Evolutionary conservation across 2,329 filamentous ascomycete genomes (phyloP).

Genomic region (Talaromyces sp.): DNA sequence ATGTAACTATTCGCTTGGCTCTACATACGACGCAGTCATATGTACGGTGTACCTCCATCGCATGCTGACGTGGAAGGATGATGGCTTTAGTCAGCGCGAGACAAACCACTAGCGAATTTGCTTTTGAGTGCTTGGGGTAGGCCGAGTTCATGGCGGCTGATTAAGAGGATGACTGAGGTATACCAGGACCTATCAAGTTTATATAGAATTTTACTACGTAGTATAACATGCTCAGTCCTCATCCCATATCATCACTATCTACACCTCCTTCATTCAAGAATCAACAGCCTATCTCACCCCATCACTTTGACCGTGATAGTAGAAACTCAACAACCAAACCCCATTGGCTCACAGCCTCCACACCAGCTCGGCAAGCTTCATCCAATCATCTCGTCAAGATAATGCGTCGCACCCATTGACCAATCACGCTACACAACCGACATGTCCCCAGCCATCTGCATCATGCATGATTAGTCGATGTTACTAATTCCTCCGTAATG

Average conservation of each 20-base stretch:
- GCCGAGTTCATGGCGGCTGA: not conserved
- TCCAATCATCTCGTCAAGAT: not conserved
- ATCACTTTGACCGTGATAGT: not conserved
- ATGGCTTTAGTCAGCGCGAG: not conserved
- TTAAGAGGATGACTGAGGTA: not conserved
- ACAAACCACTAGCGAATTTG: not conserved
- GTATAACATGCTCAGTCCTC: not conserved
- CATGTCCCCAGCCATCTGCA: not conserved
- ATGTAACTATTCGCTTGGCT: not conserved
- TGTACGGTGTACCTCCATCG: not conserved
- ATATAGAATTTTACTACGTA: no score
- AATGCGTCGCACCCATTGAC: not conserved
- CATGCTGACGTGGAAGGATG: not conserved
- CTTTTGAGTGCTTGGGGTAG: not conserved
- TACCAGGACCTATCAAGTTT: no score
- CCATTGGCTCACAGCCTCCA: not conserved
- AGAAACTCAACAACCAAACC: not conserved
- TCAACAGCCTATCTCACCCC: not conserved
- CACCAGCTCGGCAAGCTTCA: constrained; percentile 5
- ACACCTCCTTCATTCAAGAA: not conserved
- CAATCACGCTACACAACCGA: not conserved
- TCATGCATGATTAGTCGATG: not conserved
- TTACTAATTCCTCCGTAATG: not conserved
- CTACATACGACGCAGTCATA: not conserved
- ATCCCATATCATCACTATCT: not conserved